Percentiles rank a stretch among this genome's conserved stretches.
phyloP scores from a whole-genome alignment of 169 alveolate genomes.

The Plasmodium billcollinsi region DNA sequence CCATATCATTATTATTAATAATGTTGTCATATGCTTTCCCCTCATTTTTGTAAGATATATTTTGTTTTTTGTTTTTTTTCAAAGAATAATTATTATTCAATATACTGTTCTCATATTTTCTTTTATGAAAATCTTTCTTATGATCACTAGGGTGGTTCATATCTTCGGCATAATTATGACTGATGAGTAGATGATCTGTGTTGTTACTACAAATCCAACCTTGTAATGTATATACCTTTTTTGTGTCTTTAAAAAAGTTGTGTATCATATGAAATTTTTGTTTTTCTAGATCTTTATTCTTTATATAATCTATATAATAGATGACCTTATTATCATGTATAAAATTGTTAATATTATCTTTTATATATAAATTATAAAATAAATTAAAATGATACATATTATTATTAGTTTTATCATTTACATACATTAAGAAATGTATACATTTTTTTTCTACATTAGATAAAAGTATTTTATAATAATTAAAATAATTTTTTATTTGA shows the following conservation, averaged over 20 bases:
- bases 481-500: slow-evolving; percentile 1
- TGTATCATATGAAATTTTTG: neutral
- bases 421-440: slow-evolving; percentile 29
- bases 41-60: no score
- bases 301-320: slow-evolving; percentile 43
- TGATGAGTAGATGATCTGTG: no score
- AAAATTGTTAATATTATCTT: slow-evolving; percentile 17
- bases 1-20: neutral
- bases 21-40: no score
- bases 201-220: neutral
- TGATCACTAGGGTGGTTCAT: neutral
- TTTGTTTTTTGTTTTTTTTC: neutral
- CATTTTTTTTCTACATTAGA: slow-evolving; percentile 42
- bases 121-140: neutral
- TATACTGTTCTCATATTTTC: neutral
- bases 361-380: slow-evolving; percentile 41
- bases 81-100: neutral
- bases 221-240: slow-evolving; percentile 2
- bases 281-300: neutral
- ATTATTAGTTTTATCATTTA: slow-evolving; percentile 1
- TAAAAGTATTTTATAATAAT: slow-evolving; percentile 31
- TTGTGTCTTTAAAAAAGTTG: neutral
- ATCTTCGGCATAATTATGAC: neutral
- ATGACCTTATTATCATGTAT: slow-evolving; percentile 58
- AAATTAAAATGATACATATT: slow-evolving; percentile 21